A percentile compares a stretch with the other conserved stretches of the same genome.
phyloP scores from a whole-genome alignment of 148 eudicot species.

The Fagopyrum tataricum region DNA sequence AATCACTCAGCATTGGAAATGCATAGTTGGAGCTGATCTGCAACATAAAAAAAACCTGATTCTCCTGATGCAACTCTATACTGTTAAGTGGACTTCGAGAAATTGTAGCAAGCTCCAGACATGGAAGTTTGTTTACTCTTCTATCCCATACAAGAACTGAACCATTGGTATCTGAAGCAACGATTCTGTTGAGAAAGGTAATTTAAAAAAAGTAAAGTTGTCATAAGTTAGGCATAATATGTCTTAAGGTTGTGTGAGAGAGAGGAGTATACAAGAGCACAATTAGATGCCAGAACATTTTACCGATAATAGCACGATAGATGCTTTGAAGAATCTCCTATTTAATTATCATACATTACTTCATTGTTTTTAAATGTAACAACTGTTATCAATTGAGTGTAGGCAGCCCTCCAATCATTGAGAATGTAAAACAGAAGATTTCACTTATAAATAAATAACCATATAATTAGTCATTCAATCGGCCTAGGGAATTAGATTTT shows the following conservation, averaged over 20 bases:
- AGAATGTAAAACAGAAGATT: not conserved
- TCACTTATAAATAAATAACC: not conserved
- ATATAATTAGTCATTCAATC: not conserved
- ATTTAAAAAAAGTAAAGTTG: constrained; percentile 1
- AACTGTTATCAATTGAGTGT: not conserved
- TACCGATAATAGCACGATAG: not conserved
- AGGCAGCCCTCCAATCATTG: not conserved
- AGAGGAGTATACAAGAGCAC: not conserved
- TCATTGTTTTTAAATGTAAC: too few relatives aligned
- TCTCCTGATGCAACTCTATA: constrained; percentile 51
- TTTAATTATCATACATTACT: not conserved
- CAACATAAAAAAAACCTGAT: constrained; percentile 42
- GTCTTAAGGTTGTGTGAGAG: not conserved
- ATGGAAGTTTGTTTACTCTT: constrained; percentile 58
- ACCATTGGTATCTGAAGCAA: constrained; percentile 76
- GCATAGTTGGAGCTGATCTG: not conserved
- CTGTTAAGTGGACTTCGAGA: constrained; percentile 56
- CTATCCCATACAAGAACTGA: constrained; percentile 81
- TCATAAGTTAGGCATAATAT: not conserved
- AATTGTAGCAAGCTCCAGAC: constrained; percentile 57
- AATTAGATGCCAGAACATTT: not conserved
- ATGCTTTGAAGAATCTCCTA: not conserved
- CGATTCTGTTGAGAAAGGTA: constrained; percentile 41
- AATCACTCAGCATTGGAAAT: not conserved
- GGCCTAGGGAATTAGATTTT: not conserved